Conservation (phyloP, 306 rosid genomes). For the Acacia acuminata region DNA sequence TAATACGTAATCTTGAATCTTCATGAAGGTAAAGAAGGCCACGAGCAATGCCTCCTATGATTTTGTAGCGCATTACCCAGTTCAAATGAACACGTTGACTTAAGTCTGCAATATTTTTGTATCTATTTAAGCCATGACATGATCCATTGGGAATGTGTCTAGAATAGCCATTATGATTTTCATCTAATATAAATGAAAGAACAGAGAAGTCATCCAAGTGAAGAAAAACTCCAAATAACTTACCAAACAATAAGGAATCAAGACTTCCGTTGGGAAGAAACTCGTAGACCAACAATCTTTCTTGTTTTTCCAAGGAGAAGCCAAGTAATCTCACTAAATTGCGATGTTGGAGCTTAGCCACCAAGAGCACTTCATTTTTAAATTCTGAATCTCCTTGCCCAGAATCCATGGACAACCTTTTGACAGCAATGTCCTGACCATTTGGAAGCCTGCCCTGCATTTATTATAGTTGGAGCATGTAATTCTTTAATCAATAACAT, state of each 20-base stretch:
- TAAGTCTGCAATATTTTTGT: background rate
- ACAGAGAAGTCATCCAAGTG: too few species aligned
- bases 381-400: too few species aligned
- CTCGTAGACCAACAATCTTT: background rate
- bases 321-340: background rate
- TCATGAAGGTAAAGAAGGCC: background rate
- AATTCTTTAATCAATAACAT: background rate
- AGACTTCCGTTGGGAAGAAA: background rate
- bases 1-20: background rate
- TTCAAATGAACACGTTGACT: background rate
- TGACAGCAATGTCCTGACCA: too few species aligned
- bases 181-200: too few species aligned
- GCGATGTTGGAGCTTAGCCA: background rate
- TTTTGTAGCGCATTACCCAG: background rate
- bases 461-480: background rate
- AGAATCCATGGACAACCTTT: too few species aligned
- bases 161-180: too few species aligned
- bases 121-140: background rate
- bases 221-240: too few species aligned
- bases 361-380: background rate
- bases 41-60: background rate
- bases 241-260: too few species aligned
- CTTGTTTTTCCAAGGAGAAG: background rate
- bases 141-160: too few species aligned
- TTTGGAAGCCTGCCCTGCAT: too few species aligned